Evolutionary conservation across 805 yeast genomes (phyloP).

Genomic region (Ogataea salicorniae): DNA sequence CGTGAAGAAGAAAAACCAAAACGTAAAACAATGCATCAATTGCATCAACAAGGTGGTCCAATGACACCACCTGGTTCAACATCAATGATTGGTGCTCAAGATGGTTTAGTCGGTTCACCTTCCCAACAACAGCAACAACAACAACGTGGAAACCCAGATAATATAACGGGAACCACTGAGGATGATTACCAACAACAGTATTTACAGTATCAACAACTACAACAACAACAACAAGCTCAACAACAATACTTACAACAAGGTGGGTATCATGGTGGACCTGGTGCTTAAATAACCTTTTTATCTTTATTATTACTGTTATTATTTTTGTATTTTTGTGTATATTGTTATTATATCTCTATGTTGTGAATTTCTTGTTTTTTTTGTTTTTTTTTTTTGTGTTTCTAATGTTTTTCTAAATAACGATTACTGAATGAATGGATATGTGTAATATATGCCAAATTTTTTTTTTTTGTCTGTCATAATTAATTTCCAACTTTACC

Average conservation of each 20-base stretch:
- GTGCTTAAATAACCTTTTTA: neutral
- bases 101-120: neutral
- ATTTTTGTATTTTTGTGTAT: neutral
- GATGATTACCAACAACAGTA: conserved; percentile 19
- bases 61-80: neutral
- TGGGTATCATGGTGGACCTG: conserved; percentile 4
- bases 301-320: neutral
- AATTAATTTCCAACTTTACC: too few relatives aligned
- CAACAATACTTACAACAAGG: conserved; percentile 9
- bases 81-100: neutral
- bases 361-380: neutral
- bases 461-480: too few relatives aligned
- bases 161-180: neutral
- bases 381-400: neutral
- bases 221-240: conserved; percentile 10
- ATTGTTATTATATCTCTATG: too few relatives aligned
- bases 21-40: conserved; percentile 15
- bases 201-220: conserved; percentile 12
- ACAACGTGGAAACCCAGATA: conserved; percentile 1
- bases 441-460: too few relatives aligned
- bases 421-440: too few relatives aligned
- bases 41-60: conserved; percentile 19
- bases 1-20: conserved; percentile 71
- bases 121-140: conserved; percentile 3
- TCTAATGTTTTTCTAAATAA: neutral